Conservation (phyloP, 257 asterid species). For the Apocynum venetum region DNA sequence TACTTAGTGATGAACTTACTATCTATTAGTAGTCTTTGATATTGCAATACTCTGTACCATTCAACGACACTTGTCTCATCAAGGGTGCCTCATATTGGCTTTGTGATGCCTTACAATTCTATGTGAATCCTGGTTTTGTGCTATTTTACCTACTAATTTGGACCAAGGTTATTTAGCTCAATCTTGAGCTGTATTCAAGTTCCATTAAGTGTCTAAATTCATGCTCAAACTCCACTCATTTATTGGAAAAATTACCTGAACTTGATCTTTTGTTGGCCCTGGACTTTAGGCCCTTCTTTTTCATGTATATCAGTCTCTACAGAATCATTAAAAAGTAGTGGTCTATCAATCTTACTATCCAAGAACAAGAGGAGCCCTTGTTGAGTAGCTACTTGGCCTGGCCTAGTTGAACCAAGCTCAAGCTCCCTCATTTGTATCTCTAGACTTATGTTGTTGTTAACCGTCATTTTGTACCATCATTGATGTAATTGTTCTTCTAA, state of each 20-base stretch:
- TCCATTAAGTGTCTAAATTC: neutral
- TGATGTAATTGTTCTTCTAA: neutral
- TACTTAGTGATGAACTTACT: too few species aligned
- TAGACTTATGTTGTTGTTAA: neutral
- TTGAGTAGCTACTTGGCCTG: neutral
- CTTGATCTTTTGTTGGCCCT: neutral
- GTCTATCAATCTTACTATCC: neutral
- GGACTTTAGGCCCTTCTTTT: neutral
- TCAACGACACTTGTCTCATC: too few species aligned
- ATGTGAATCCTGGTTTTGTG: too few species aligned
- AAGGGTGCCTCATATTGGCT: too few species aligned
- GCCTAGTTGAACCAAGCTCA: neutral
- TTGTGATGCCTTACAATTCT: too few species aligned
- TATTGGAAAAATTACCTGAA: neutral
- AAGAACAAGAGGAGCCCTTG: neutral
- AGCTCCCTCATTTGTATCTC: neutral
- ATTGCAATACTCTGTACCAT: too few species aligned
- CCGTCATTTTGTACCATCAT: neutral
- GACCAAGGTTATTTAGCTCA: neutral
- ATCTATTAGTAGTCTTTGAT: too few species aligned
- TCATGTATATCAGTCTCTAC: neutral
- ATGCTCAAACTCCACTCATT: neutral
- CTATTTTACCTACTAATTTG: neutral
- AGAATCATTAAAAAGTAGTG: neutral
- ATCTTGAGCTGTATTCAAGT: neutral